Evolutionary conservation across 495 filamentous ascomycete species (phyloP).

Genomic region (Daldinia decipiens): DNA sequence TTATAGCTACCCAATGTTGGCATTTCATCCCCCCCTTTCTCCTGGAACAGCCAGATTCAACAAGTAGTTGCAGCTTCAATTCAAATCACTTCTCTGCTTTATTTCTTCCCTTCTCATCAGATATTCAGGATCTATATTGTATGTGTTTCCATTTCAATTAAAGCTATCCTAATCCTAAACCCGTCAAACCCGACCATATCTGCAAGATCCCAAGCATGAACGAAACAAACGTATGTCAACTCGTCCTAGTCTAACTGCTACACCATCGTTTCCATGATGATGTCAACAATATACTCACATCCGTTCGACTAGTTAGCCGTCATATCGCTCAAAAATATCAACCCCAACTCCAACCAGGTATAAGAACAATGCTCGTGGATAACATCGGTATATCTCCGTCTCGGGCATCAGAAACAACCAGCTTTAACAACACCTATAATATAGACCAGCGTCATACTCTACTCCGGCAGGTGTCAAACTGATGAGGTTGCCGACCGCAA

Average conservation of each 20-base stretch:
- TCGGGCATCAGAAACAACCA: not conserved
- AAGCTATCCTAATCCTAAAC: slow-evolving; percentile 12
- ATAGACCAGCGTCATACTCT: slow-evolving; percentile 18
- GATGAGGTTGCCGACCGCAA: slow-evolving; percentile 14
- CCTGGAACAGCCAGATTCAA: not conserved
- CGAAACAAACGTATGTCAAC: slow-evolving; percentile 20
- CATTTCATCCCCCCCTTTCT: not conserved
- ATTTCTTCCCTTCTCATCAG: not conserved
- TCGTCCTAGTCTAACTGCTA: slow-evolving; percentile 7
- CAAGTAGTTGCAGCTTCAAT: not conserved
- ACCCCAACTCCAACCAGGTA: slow-evolving; percentile 23
- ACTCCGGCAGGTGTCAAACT: slow-evolving; percentile 14
- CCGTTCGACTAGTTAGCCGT: slow-evolving; percentile 4
- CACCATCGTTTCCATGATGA: not conserved
- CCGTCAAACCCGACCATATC: slow-evolving; percentile 5
- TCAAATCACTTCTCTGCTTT: not conserved
- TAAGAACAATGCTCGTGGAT: slow-evolving; percentile 28
- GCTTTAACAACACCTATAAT: slow-evolving; percentile 8
- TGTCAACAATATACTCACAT: slow-evolving; percentile 12
- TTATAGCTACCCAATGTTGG: not conserved
- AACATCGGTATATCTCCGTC: slow-evolving; percentile 13
- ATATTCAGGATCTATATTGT: not conserved
- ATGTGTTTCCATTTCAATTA: not conserved
- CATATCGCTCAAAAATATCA: slow-evolving; percentile 24
- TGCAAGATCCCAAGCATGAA: slow-evolving; percentile 16